Base-by-base conservation (phyloP, 176 grass and related monocot species). In the Musa schizocarpa region DNA sequence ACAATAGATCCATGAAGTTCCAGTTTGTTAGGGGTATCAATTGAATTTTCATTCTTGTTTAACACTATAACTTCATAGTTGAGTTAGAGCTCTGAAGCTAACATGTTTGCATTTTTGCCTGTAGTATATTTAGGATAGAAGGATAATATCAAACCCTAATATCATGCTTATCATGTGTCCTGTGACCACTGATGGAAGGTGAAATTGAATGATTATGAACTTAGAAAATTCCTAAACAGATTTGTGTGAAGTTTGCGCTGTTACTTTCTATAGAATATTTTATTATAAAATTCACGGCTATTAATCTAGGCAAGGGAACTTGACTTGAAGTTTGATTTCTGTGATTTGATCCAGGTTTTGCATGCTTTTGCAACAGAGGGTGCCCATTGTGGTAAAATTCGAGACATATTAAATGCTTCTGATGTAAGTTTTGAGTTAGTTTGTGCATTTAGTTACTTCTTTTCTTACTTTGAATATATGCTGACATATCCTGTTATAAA, bases 361-460 rank as follows among this genome's bases (percentile, higher is more conserved):
- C 95, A 94, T 87, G 95, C 95, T 65, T 99, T 99, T 94, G 90
- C 95, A 81, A 94, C 95, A 11, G 95, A 94, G 74, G 95, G 95
- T 48, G 88, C 95, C 59, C 95, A 99, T 77, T 94, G 88, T 82
- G 66, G 81, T 75, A 99, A 91, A 99, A 88, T 99, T 82, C 88
- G 90, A 84, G 88, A 99, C 80, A 90, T 99, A 63, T 76, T 99
- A 71, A 91, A 86, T 84, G 76, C 84, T 22, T 99, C 95, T 73
- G 78, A 90, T 84, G 95, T 99, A 89, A 91, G 95, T 84, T 71
- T 52, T 22, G 8, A 21, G 52, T 12, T 22, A 52, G 2, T 53
- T 68, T 14, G 2, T 12, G 11, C 3, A 10, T 9, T 16, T 69
- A 6, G 20, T 51, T 71, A 22, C 3, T 8, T 20, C 19, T n/a